These are phyloP conservation scores for Solanum hybrid DNA, from an alignment of 305 asterid species.

Conservation along the genomic window DNA sequence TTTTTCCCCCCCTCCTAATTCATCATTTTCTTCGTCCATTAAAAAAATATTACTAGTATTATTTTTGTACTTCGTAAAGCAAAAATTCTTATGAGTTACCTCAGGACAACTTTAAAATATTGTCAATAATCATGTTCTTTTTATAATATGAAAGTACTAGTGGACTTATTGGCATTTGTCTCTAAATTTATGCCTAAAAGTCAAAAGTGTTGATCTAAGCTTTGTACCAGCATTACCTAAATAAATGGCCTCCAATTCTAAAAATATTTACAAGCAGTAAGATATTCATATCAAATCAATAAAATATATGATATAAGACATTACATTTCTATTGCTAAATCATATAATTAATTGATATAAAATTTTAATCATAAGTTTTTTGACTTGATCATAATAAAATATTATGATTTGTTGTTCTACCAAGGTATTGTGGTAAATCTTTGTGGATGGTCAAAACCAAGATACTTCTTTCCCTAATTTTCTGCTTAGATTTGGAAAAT, in stretches of 20 bases:
- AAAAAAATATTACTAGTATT: background rate
- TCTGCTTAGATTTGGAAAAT: background rate
- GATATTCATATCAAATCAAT: background rate
- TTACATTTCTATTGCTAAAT: background rate
- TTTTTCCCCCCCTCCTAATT: too few species aligned
- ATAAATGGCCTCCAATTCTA: background rate
- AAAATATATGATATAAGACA: background rate
- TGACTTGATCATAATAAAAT: background rate
- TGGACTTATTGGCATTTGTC: background rate
- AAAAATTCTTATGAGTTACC: background rate
- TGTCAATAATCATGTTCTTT: background rate
- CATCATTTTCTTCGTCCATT: background rate
- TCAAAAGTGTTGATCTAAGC: background rate
- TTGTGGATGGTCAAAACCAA: background rate
- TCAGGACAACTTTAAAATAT: background rate
- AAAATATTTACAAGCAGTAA: background rate
- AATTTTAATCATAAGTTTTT: background rate
- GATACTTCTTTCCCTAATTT: background rate
- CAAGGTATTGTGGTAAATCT: background rate
- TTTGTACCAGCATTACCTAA: background rate
- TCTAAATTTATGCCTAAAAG: background rate
- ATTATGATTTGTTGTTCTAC: background rate
- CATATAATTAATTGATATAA: background rate
- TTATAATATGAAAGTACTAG: background rate
- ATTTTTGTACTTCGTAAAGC: background rate